phyloP scores from a whole-genome alignment of 2,329 filamentous ascomycete genomes.

The Fusarium cicatricum region DNA sequence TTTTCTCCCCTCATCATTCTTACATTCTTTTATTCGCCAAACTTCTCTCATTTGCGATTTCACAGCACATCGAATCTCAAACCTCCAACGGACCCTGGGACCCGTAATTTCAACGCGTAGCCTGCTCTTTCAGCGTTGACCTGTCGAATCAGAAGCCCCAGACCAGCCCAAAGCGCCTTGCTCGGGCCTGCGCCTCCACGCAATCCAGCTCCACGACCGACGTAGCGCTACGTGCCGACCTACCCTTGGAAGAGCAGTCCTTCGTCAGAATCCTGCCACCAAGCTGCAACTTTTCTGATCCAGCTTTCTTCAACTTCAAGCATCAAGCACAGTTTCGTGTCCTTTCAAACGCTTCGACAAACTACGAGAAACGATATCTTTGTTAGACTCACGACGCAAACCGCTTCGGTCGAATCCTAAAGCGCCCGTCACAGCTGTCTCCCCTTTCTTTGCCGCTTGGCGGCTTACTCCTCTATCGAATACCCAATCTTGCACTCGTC shows the following conservation, averaged over 20 bases:
- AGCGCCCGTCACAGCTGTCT: conserved; percentile 21
- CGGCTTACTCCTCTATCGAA: conserved; percentile 23
- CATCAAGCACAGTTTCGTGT: background rate
- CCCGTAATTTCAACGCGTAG: conserved; percentile 35
- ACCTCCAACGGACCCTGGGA: conserved; percentile 4
- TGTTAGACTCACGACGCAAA: conserved; percentile 10
- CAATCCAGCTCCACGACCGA: conserved; percentile 26
- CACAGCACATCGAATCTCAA: conserved; percentile 10
- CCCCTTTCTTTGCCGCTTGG: conserved; percentile 35
- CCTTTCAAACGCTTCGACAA: background rate
- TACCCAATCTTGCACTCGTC: conserved; percentile 15
- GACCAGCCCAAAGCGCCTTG: conserved; percentile 18
- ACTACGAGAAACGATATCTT: conserved; percentile 8
- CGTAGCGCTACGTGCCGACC: conserved; percentile 11
- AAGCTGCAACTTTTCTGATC: conserved; percentile 17
- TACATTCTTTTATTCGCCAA: conserved; percentile 6
- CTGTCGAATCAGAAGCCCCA: conserved; percentile 29
- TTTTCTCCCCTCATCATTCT: conserved; percentile 2
- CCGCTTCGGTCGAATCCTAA: conserved; percentile 10
- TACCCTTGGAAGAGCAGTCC: conserved; percentile 28
- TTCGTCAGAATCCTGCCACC: conserved; percentile 31
- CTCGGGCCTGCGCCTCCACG: conserved; percentile 28
- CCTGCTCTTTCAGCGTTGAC: conserved; percentile 11
- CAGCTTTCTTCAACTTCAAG: conserved; percentile 9
- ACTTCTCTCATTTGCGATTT: conserved; percentile 22